phyloP scores from a whole-genome alignment of 495 filamentous ascomycete species.

The Xylaria telfairii region DNA sequence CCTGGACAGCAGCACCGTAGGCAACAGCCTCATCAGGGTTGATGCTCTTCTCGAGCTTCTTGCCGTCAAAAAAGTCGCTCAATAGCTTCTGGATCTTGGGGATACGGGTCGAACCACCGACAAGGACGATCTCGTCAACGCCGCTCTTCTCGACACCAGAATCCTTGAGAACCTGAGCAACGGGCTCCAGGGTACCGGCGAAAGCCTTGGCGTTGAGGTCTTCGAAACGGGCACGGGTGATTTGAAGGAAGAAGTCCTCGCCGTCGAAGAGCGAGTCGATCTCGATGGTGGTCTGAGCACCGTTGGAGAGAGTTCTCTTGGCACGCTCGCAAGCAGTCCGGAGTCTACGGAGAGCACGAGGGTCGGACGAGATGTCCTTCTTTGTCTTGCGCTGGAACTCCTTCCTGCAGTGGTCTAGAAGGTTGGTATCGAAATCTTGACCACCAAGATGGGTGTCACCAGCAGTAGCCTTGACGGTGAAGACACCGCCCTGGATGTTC shows the following conservation, averaged over 20 bases:
- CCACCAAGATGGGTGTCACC: constrained; percentile 99
- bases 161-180: constrained; percentile 98
- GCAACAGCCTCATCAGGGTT: constrained; percentile 99
- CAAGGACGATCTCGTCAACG: constrained; percentile 97
- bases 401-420: constrained; percentile 93
- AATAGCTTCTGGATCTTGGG: constrained; percentile 98
- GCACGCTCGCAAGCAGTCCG: constrained; percentile 99
- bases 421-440: constrained; percentile 98
- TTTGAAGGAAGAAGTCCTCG: constrained; percentile 97
- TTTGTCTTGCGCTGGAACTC: constrained; percentile 94
- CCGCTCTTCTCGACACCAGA: constrained; percentile 91
- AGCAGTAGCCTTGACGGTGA: constrained; percentile 98
- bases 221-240: constrained; percentile 99
- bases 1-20: constrained; percentile 98
- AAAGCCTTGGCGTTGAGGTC: constrained; percentile 98
- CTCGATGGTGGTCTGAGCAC: constrained; percentile 96
- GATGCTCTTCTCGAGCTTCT: constrained; percentile 99
- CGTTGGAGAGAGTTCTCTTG: constrained; percentile 96
- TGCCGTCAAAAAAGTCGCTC: constrained; percentile 97
- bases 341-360: constrained; percentile 96
- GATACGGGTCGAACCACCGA: constrained; percentile 99
- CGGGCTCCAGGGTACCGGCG: constrained; percentile 93
- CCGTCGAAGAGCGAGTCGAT: constrained; percentile 99
- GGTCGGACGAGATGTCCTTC: constrained; percentile 78
- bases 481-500: constrained; percentile 99